These are phyloP conservation scores for Penicillium angulare DNA, from an alignment of 495 filamentous ascomycete genomes.

Conservation along the genomic window DNA sequence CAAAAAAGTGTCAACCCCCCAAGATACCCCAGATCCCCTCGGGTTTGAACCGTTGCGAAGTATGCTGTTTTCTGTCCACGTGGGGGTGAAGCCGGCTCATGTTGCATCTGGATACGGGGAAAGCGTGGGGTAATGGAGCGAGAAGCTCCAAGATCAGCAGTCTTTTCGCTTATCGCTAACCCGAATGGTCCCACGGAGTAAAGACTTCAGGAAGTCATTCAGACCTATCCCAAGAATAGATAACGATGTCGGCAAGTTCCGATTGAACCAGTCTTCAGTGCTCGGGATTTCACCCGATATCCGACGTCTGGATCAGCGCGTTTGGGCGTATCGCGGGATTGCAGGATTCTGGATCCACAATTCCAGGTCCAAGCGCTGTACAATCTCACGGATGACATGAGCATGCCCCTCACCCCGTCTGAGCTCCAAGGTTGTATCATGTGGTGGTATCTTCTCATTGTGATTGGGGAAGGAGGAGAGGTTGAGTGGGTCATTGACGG, in stretches of 20 bases:
- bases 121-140: background rate
- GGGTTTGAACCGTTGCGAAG: no score
- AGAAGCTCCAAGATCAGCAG: background rate
- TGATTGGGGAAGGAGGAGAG: background rate
- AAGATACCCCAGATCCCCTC: no score
- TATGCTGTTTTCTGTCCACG: no score
- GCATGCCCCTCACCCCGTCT: background rate
- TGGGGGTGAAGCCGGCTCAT: no score
- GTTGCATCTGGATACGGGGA: slow-evolving; percentile 3
- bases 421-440: slow-evolving; percentile 13
- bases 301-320: no score
- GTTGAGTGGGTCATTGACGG: background rate
- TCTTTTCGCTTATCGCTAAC: background rate
- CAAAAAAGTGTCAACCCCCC: no score
- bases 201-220: background rate
- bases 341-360: slow-evolving; percentile 1
- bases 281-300: background rate
- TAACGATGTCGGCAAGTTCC: no score
- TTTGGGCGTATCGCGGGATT: no score
- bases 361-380: slow-evolving; percentile 5
- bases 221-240: no score
- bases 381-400: no score
- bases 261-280: no score
- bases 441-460: slow-evolving; percentile 13
- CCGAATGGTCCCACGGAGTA: background rate